Evolutionary conservation across 257 asterid species (phyloP), one percentile per base, ranked within the genome.

Genomic region (Asclepias syriaca): DNA sequence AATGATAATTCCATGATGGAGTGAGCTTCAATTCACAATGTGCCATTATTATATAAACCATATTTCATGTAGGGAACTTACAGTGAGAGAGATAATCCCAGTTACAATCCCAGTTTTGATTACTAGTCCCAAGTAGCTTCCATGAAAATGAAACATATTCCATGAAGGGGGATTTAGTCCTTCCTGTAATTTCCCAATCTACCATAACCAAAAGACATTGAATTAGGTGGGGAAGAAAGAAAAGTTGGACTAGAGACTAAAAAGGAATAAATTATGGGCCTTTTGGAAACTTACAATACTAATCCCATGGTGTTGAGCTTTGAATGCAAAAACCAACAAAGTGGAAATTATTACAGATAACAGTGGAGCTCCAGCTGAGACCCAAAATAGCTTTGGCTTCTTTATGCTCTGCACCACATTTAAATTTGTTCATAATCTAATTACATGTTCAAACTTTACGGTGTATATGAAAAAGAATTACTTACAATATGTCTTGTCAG

Each of bases 331-430:
- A 68, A 83, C 93, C 15, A 92, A 7, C 18, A 90, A 70, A 14
- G 98, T 92, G 45, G 98, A 87, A 60, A 92, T 78, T 71, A 90
- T 77, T 7, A 92, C 98, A 2, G 88, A 87, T 50, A 84, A 53
- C 63, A 92, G 87, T 66, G 98, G 98, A 32, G 97, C 98, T 61
- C 98, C 96, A 9, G 98, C 98, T 66, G 98, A 88, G 78, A 92
- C 91, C 98, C 98, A 92, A 74, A 92, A 90, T 66, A 92, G 81
- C 78, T 84, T 88, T 46, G 98, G 98, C 66, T 82, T 90, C 80
- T 65, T 90, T 64, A 88, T 85, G 77, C 98, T 79, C 98, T 92
- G 90, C 77, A 64, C 11, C 68, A 37, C 15, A 34, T 64, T 43
- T 64, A 3, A 34, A 34, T 16, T 16, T 64, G 49, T 37, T 54